Conservation (phyloP, 495 filamentous ascomycete species). For the Podospora anserina region DNA sequence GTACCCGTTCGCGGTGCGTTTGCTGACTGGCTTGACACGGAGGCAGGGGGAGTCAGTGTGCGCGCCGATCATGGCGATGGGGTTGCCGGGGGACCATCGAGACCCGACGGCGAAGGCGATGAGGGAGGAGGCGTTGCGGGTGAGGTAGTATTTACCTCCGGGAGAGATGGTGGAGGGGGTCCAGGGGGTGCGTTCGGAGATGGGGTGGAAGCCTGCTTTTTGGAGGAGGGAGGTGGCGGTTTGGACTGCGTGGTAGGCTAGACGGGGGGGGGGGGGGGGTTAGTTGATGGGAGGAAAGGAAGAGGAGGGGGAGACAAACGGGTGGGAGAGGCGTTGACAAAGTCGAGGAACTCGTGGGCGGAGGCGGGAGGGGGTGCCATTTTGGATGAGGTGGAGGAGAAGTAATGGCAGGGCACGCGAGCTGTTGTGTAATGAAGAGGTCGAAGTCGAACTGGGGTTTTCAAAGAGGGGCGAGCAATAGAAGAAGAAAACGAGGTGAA, state of each 20-base stretch:
- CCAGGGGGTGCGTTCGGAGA: slow-evolving; percentile 93
- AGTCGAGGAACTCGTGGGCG: slow-evolving; percentile 83
- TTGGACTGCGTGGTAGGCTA: slow-evolving; percentile 92
- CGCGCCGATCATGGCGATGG: slow-evolving; percentile 91
- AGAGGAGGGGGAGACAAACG: slow-evolving; percentile 54
- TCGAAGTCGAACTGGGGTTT: background rate
- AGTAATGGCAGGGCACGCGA: slow-evolving; percentile 1
- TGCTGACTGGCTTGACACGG: slow-evolving; percentile 89
- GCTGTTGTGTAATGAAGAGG: background rate
- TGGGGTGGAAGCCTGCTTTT: slow-evolving; percentile 78
- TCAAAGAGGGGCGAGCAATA: background rate
- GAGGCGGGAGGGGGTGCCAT: slow-evolving; percentile 59
- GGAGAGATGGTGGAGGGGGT: slow-evolving; percentile 64
- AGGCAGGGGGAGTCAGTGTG: slow-evolving; percentile 94
- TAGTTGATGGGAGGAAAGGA: background rate
- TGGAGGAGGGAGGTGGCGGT: slow-evolving; percentile 70
- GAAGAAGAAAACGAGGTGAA: background rate
- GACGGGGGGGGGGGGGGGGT: background rate
- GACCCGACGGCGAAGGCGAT: slow-evolving; percentile 91
- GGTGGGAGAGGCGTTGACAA: slow-evolving; percentile 91
- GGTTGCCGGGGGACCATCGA: slow-evolving; percentile 90
- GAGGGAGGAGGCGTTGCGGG: slow-evolving; percentile 89
- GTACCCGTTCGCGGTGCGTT: slow-evolving; percentile 79
- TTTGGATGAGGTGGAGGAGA: slow-evolving; percentile 16
- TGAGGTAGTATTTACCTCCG: slow-evolving; percentile 94